These are phyloP conservation scores for Rauvolfia tetraphylla DNA, from an alignment of 257 asterid genomes.

Conservation along the genomic window DNA sequence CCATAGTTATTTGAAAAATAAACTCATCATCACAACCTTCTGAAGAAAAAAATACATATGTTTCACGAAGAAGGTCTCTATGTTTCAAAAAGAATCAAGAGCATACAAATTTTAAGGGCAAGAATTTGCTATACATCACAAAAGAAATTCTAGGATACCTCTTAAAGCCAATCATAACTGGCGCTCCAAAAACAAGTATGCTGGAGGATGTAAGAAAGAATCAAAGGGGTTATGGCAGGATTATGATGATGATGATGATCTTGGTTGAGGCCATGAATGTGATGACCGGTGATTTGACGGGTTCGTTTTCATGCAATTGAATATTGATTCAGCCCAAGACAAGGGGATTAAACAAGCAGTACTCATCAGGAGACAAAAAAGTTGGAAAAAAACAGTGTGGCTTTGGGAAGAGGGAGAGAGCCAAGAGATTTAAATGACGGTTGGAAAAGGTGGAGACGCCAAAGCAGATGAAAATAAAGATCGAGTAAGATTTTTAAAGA, in stretches of 20 bases:
- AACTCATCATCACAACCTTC: too few relatives aligned
- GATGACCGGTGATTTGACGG: background rate
- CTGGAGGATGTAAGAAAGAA: background rate
- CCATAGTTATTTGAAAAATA: too few relatives aligned
- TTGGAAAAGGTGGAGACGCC: slow-evolving; percentile 30
- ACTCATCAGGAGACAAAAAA: slow-evolving; percentile 20
- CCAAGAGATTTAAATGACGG: slow-evolving; percentile 3
- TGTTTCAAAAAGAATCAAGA: too few relatives aligned
- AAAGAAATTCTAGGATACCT: background rate
- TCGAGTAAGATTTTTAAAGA: slow-evolving; percentile 18
- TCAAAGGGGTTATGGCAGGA: background rate
- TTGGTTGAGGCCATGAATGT: background rate
- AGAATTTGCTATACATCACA: too few relatives aligned
- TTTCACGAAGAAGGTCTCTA: too few relatives aligned
- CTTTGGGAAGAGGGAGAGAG: slow-evolving; percentile 14
- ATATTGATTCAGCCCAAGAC: slow-evolving; percentile 2
- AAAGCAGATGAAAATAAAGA: slow-evolving; percentile 8
- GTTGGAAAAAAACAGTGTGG: slow-evolving; percentile 10
- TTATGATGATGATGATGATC: background rate
- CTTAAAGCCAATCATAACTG: background rate
- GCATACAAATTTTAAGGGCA: too few relatives aligned
- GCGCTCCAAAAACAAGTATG: background rate
- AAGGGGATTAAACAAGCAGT: background rate
- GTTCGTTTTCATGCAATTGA: background rate
- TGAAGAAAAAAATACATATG: too few relatives aligned